Evolutionary conservation across 192 early-diverging fungal species (phyloP), one percentile per base, ranked within the genome.

Genomic region (Linnemannia schmuckeri): DNA sequence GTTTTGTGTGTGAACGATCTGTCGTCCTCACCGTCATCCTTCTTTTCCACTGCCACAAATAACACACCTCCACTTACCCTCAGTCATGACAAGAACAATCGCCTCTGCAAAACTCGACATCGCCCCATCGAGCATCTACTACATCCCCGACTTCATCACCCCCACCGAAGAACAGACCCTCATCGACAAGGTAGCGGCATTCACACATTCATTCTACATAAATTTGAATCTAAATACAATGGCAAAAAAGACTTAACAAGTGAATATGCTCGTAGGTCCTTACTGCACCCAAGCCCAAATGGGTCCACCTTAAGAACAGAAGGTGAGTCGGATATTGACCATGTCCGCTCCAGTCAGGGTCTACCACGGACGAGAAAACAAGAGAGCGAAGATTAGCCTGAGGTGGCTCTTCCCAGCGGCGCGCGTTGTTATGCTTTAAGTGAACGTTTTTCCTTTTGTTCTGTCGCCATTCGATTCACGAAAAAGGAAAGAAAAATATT

Each of bases 291-390:
- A 89, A 88, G 61, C 88, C 90, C 30, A 91, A 89, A 81, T 91
- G 90, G 90, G 90, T 91, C n/a, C 66, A 85, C 35, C 81, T 91
- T 27, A 91, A 91, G 82, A 85, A 85, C 52, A 72, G 90, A 82
- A 88, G 90, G 90, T 89, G 79, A 55, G 52, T 18, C 61, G 33
- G 27, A 15, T 33, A 35, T 24, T 35, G 3, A 13, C 9, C 44
- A 46, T 13, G 44, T 73, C 24, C 44, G 44, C 41, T 27, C 13
- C 22, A 30, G 49, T 18, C 6, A 18, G 20, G 49, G 49, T 52
- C 49, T 52, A 22, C 49, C 18, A 52, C 30, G 12, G 9, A 49
- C n/a, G 30, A 40, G 10, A 4, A 15, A 37, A 37, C 3, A 37
- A n/a, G 24, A 2, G 55, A 66, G 61, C 33, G 30, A 66, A 15